phyloP scores from a whole-genome alignment of 768 basidiomycete genomes.

The Lanmaoa pseudosensibilis region DNA sequence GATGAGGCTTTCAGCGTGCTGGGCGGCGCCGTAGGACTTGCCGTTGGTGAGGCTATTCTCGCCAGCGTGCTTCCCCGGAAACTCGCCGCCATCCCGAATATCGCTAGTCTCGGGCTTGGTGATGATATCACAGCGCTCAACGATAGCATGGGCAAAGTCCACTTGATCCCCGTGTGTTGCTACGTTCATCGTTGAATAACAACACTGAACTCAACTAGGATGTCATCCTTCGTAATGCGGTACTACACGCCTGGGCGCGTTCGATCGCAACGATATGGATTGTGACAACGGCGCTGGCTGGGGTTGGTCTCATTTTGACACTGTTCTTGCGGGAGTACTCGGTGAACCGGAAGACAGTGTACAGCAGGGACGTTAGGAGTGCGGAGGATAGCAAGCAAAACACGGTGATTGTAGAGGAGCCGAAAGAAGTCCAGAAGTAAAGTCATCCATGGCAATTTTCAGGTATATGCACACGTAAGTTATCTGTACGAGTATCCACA shows the following conservation, averaged over 20 bases:
- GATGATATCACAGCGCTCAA: constrained; percentile 43
- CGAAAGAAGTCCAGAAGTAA: neutral
- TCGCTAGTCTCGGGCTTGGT: constrained; percentile 26
- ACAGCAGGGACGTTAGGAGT: constrained; percentile 24
- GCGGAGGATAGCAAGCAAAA: constrained; percentile 19
- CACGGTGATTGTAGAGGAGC: neutral
- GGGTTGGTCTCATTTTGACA: constrained; percentile 49
- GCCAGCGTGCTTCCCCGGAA: constrained; percentile 47
- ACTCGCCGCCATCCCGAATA: constrained; percentile 35
- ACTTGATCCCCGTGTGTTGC: constrained; percentile 19
- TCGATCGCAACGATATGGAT: constrained; percentile 68
- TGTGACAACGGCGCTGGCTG: constrained; percentile 58
- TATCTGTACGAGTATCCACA: neutral
- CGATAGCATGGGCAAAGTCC: constrained; percentile 45
- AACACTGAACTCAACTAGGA: constrained; percentile 39
- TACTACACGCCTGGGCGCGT: constrained; percentile 62
- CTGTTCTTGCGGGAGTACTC: constrained; percentile 61
- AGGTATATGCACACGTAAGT: neutral
- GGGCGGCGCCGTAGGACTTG: constrained; percentile 72
- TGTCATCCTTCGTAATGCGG: constrained; percentile 42
- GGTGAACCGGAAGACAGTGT: constrained; percentile 51
- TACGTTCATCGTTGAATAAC: neutral
- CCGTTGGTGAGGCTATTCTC: constrained; percentile 70
- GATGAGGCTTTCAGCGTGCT: constrained; percentile 45
- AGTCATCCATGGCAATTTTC: neutral